phyloP scores from a whole-genome alignment of 2,329 filamentous ascomycete genomes.

The Phaeoacremonium minimum region DNA sequence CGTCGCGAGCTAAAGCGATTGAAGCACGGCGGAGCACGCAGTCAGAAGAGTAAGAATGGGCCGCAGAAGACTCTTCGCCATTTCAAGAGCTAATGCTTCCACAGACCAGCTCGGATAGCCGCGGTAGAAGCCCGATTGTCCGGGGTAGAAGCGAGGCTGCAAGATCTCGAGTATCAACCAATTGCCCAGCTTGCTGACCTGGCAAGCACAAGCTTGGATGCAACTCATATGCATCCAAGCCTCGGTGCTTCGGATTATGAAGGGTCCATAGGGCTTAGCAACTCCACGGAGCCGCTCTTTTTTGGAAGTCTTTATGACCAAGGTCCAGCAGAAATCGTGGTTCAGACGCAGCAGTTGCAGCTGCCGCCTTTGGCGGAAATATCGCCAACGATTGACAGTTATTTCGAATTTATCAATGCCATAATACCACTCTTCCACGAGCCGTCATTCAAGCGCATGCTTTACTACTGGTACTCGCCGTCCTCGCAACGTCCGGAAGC shows the following conservation, averaged over 20 bases:
- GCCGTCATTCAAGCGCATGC: neutral
- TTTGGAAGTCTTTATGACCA: neutral
- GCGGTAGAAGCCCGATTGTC: neutral
- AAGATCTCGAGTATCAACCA: neutral
- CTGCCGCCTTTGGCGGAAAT: neutral
- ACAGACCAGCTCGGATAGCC: neutral
- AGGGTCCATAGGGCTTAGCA: too few relatives aligned
- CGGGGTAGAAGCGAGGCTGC: neutral
- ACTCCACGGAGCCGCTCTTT: neutral
- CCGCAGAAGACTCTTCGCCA: neutral
- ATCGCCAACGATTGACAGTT: neutral
- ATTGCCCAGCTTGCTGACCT: neutral
- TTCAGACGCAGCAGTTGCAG: neutral
- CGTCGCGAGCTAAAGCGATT: neutral
- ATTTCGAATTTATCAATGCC: neutral
- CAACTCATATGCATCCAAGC: neutral
- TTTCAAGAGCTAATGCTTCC: neutral
- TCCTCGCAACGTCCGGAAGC: neutral
- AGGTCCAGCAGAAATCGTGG: neutral
- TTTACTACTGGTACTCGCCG: neutral
- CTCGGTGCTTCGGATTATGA: neutral
- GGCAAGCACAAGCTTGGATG: neutral
- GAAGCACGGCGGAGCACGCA: neutral
- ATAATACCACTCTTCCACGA: neutral
- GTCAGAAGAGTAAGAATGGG: neutral